phyloP scores from a whole-genome alignment of 352 stramenopile species.

The Phytophthora kernoviae region DNA sequence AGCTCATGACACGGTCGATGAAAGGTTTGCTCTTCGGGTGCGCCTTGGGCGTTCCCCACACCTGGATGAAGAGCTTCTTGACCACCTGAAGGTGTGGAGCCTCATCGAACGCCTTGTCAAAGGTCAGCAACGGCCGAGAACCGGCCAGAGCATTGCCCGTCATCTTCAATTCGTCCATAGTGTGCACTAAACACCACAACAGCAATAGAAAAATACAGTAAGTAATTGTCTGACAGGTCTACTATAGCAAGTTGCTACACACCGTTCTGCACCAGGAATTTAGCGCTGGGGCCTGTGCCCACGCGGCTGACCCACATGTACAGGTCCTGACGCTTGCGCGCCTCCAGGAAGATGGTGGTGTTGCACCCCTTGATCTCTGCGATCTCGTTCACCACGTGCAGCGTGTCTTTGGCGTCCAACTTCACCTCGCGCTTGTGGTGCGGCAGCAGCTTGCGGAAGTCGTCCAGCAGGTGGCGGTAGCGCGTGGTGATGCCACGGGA shows the following conservation, averaged over 20 bases:
- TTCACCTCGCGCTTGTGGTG: constrained; percentile 99
- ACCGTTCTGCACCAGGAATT: constrained; percentile 98
- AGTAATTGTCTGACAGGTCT: not conserved
- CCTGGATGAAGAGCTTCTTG: constrained; percentile 96
- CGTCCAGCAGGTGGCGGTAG: constrained; percentile 98
- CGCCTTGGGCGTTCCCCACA: constrained; percentile 95
- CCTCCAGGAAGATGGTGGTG: constrained; percentile 96
- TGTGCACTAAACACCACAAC: constrained; percentile 91
- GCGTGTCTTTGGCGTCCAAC: constrained; percentile 94
- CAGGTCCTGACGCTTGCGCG: constrained; percentile 97
- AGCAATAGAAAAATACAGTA: not conserved
- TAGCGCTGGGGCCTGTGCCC: constrained; percentile 94
- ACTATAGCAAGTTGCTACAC: constrained; percentile 6
- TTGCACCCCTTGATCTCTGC: constrained; percentile 99
- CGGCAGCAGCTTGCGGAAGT: constrained; percentile 97
- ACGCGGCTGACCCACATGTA: constrained; percentile 99
- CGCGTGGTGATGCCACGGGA: constrained; percentile 93
- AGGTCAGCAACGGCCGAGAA: constrained; percentile 97
- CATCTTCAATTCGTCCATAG: constrained; percentile 99
- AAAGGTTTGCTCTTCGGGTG: constrained; percentile 99
- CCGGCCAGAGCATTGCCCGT: constrained; percentile 98
- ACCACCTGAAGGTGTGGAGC: constrained; percentile 94
- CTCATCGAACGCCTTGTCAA: constrained; percentile 94
- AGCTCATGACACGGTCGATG: constrained; percentile 98
- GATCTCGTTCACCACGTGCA: constrained; percentile 98